Percentiles rank a stretch among this genome's conserved stretches.
These are phyloP conservation scores for Penicillium sp. DNA, from an alignment of 2,329 filamentous ascomycete species.

Conservation along the genomic window DNA sequence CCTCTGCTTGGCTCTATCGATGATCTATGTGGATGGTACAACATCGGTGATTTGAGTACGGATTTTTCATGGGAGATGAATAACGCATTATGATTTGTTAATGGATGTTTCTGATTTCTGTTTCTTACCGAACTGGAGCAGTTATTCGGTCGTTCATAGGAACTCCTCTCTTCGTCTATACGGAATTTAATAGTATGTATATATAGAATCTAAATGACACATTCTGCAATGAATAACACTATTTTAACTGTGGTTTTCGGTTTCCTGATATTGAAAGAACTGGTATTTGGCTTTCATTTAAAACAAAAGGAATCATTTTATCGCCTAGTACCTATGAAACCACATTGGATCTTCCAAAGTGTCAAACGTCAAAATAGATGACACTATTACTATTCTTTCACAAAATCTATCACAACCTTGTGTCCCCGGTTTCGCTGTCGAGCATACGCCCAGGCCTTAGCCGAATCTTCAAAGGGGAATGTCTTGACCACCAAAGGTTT, in stretches of 20 bases:
- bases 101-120: too few species aligned
- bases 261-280: too few species aligned
- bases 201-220: neutral
- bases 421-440: neutral
- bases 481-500: neutral
- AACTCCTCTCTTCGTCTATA: too few species aligned
- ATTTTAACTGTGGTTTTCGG: neutral
- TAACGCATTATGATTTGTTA: slow-evolving; percentile 1
- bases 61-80: slow-evolving; percentile 13
- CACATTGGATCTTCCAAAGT: too few species aligned
- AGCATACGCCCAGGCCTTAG: slow-evolving; percentile 2
- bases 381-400: neutral
- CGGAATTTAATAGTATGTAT: neutral
- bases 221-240: too few species aligned
- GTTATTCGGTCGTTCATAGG: too few species aligned
- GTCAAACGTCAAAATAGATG: too few species aligned
- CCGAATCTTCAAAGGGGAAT: slow-evolving; percentile 3
- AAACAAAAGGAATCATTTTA: too few species aligned
- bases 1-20: slow-evolving; percentile 18
- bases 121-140: neutral
- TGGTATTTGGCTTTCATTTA: too few species aligned
- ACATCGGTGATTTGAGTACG: slow-evolving; percentile 14
- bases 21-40: slow-evolving; percentile 25
- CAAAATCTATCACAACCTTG: slow-evolving; percentile 5
- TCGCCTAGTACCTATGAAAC: too few species aligned